A percentile compares a stretch with the other conserved stretches of the same genome.
Conservation (phyloP, 805 yeast species). For the Yamadazyma sp. region DNA sequence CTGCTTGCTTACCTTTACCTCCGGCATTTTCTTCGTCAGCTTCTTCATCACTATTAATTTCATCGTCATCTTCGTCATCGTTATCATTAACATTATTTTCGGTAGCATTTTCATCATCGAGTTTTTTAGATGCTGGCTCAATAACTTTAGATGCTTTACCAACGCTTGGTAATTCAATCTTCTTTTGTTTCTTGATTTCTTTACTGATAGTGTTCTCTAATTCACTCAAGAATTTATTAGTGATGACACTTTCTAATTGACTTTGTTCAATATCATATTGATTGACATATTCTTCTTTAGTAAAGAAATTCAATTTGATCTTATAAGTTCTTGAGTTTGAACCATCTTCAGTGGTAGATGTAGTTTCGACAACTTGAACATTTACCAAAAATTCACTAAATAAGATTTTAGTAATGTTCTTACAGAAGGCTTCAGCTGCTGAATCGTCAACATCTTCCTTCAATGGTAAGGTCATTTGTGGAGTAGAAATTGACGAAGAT, state of each 20-base stretch:
- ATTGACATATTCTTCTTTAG: slow-evolving; percentile 68
- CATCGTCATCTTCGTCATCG: slow-evolving; percentile 53
- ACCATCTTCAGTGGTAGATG: slow-evolving; percentile 55
- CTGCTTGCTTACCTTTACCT: slow-evolving; percentile 74
- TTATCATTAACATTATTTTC: slow-evolving; percentile 17
- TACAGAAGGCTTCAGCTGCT: slow-evolving; percentile 90
- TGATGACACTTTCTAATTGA: slow-evolving; percentile 69
- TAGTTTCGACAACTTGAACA: slow-evolving; percentile 83
- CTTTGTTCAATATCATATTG: slow-evolving; percentile 87
- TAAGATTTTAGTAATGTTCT: slow-evolving; percentile 78
- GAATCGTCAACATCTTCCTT: slow-evolving; percentile 75
- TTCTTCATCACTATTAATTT: slow-evolving; percentile 42
- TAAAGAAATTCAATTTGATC: slow-evolving; percentile 72
- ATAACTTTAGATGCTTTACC: slow-evolving; percentile 64
- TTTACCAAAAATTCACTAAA: slow-evolving; percentile 86
- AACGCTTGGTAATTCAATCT: slow-evolving; percentile 55
- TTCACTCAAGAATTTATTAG: slow-evolving; percentile 59
- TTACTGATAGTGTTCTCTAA: slow-evolving; percentile 73
- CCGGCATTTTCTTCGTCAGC: slow-evolving; percentile 24
- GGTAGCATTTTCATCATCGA: slow-evolving; percentile 11
- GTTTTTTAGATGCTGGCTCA: slow-evolving; percentile 33
- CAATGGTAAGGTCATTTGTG: slow-evolving; percentile 95
- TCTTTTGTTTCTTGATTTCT: slow-evolving; percentile 81
- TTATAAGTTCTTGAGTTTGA: slow-evolving; percentile 67
- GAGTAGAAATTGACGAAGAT: slow-evolving; percentile 92